Evolutionary conservation across 129 eudicot species (phyloP).

Genomic region (Daucus carota): DNA sequence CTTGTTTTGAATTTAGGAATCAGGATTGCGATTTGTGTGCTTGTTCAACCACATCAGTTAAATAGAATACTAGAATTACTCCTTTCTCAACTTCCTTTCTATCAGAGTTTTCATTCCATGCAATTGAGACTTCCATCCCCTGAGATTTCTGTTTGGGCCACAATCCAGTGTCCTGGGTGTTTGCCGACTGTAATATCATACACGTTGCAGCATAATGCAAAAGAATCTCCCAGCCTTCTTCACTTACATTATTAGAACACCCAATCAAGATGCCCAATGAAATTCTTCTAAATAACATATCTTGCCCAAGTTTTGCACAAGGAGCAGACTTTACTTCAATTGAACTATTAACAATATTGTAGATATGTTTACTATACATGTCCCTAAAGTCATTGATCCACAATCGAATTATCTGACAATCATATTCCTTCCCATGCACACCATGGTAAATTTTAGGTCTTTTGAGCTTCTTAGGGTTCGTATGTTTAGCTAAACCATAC

Average conservation of each 20-base stretch:
- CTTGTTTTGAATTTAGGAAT: no score
- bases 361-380: conserved; percentile 9
- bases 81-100: conserved; percentile 50
- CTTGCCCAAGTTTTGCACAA: conserved; percentile 16
- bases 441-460: conserved; percentile 15
- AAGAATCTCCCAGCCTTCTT: conserved; percentile 45
- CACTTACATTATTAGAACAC: conserved; percentile 25
- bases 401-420: conserved; percentile 20
- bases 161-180: conserved; percentile 20
- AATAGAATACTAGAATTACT: conserved; percentile 43
- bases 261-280: conserved; percentile 52
- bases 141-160: conserved; percentile 23
- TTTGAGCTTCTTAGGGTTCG: conserved; percentile 23
- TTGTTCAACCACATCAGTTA: conserved; percentile 41
- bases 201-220: conserved; percentile 77
- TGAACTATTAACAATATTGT: conserved; percentile 10
- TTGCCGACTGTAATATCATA: conserved; percentile 20
- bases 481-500: conserved; percentile 16
- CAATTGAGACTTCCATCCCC: neutral
- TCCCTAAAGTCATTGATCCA: conserved; percentile 59
- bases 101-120: conserved; percentile 21
- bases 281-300: conserved; percentile 48
- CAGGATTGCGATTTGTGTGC: no score
- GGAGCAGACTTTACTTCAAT: conserved; percentile 8
- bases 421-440: conserved; percentile 4